phyloP scores from a whole-genome alignment of 2,329 filamentous ascomycete genomes.

The Colletotrichum chrysophilum region DNA sequence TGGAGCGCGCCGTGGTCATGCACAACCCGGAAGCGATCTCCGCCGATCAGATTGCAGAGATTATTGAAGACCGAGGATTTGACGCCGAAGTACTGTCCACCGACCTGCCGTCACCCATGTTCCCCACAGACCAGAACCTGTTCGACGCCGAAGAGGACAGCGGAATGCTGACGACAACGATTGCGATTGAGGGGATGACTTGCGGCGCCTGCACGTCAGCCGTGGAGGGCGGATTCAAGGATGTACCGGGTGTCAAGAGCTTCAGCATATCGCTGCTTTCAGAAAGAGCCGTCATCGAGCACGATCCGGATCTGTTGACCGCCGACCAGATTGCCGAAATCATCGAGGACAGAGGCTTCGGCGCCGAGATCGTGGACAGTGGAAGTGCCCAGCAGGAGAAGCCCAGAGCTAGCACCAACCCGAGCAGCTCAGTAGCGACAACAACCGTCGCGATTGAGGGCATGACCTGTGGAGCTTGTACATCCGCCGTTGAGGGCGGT shows the following conservation, averaged over 20 bases:
- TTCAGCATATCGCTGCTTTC: slow-evolving; percentile 86
- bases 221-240: slow-evolving; percentile 80
- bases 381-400: slow-evolving; percentile 32
- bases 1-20: slow-evolving; percentile 93
- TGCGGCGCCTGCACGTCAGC: slow-evolving; percentile 90
- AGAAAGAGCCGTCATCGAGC: slow-evolving; percentile 84
- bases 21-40: slow-evolving; percentile 80
- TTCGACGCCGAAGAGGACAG: slow-evolving; percentile 42
- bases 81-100: slow-evolving; percentile 89
- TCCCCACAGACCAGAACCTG: slow-evolving; percentile 38
- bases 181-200: slow-evolving; percentile 87
- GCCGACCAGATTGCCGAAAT: slow-evolving; percentile 60
- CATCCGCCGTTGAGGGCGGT: slow-evolving; percentile 84
- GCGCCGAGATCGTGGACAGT: slow-evolving; percentile 74
- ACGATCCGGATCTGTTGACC: slow-evolving; percentile 66
- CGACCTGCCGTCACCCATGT: slow-evolving; percentile 66
- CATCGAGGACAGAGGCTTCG: slow-evolving; percentile 79
- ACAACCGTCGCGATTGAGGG: slow-evolving; percentile 92
- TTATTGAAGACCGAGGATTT: slow-evolving; percentile 91
- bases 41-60: slow-evolving; percentile 79
- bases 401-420: slow-evolving; percentile 29
- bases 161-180: slow-evolving; percentile 68
- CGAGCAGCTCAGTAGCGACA: slow-evolving; percentile 57
- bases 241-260: slow-evolving; percentile 72
- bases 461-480: slow-evolving; percentile 98